Conservation (phyloP, 2,329 filamentous ascomycete genomes). For the Phialophora expanda region DNA sequence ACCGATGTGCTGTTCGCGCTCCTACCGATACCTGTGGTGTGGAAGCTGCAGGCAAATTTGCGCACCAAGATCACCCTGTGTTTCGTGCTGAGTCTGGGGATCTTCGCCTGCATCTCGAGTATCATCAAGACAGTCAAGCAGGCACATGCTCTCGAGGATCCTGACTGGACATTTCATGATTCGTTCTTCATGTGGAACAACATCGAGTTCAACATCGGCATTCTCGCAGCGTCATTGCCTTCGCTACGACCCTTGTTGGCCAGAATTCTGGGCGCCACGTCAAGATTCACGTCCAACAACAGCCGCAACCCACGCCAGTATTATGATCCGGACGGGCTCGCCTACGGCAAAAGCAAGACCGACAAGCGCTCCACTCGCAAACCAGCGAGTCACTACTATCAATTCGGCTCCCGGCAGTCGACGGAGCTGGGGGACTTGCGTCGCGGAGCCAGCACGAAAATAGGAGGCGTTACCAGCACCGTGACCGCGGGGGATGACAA, state of each 20-base stretch:
- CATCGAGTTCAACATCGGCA: slow-evolving; percentile 50
- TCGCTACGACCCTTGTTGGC: slow-evolving; percentile 48
- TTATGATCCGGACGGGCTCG: slow-evolving; percentile 32
- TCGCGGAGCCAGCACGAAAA: slow-evolving; percentile 21
- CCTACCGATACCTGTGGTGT: slow-evolving; percentile 52
- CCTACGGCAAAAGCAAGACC: slow-evolving; percentile 23
- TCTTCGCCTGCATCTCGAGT: slow-evolving; percentile 51
- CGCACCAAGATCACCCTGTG: slow-evolving; percentile 50
- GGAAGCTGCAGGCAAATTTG: slow-evolving; percentile 50
- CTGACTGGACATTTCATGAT: slow-evolving; percentile 33
- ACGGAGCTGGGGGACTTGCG: slow-evolving; percentile 26
- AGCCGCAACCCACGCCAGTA: slow-evolving; percentile 18
- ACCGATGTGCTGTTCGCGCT: slow-evolving; percentile 54
- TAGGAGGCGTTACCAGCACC: slow-evolving; percentile 26
- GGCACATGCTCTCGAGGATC: slow-evolving; percentile 23
- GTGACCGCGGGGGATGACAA: slow-evolving; percentile 31
- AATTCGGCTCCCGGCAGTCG: slow-evolving; percentile 29
- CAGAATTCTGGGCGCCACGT: slow-evolving; percentile 30
- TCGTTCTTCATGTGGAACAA: slow-evolving; percentile 41
- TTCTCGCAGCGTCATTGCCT: slow-evolving; percentile 50
- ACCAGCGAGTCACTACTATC: slow-evolving; percentile 28
- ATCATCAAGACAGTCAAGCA: slow-evolving; percentile 48
- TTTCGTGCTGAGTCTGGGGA: slow-evolving; percentile 51
- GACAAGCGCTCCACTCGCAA: slow-evolving; percentile 19
- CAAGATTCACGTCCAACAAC: slow-evolving; percentile 26